Evolutionary conservation across 78 protist species (phyloP).

Genomic region (Isochrysis galbana): DNA sequence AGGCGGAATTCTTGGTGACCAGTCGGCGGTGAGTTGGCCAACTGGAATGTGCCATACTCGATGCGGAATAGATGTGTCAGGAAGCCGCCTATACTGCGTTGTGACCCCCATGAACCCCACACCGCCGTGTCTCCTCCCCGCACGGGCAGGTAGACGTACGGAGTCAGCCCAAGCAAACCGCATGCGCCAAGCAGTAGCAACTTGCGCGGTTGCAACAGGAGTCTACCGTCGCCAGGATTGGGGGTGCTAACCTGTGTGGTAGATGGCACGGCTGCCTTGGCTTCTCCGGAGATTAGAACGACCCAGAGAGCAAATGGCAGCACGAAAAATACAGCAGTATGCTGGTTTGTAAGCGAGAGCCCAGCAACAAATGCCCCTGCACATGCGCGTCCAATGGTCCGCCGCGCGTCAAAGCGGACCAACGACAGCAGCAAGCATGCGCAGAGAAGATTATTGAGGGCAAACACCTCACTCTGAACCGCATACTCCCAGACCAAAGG

Average conservation of each 20-base stretch:
- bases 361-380: slow-evolving; percentile 65
- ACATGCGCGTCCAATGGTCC: slow-evolving; percentile 23
- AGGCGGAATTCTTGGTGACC: not conserved
- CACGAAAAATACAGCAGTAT: slow-evolving; percentile 64
- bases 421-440: slow-evolving; percentile 31
- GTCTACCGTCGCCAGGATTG: not conserved
- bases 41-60: slow-evolving; percentile 63
- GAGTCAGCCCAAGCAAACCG: slow-evolving; percentile 60
- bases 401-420: not conserved
- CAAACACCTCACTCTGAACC: slow-evolving; percentile 46
- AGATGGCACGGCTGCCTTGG: no score
- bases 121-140: not conserved
- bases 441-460: slow-evolving; percentile 69
- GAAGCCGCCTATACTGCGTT: slow-evolving; percentile 61
- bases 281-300: no score
- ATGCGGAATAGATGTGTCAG: slow-evolving; percentile 70
- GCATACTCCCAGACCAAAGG: slow-evolving; percentile 60
- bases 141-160: slow-evolving; percentile 54
- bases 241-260: no score
- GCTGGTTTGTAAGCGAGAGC: slow-evolving; percentile 75
- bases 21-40: not conserved
- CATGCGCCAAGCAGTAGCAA: not conserved
- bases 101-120: slow-evolving; percentile 34
- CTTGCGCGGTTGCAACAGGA: not conserved
- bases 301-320: slow-evolving; percentile 62